Evolutionary conservation across 2,329 filamentous ascomycete species (phyloP).

Genomic region (Curvularia verruculosa): DNA sequence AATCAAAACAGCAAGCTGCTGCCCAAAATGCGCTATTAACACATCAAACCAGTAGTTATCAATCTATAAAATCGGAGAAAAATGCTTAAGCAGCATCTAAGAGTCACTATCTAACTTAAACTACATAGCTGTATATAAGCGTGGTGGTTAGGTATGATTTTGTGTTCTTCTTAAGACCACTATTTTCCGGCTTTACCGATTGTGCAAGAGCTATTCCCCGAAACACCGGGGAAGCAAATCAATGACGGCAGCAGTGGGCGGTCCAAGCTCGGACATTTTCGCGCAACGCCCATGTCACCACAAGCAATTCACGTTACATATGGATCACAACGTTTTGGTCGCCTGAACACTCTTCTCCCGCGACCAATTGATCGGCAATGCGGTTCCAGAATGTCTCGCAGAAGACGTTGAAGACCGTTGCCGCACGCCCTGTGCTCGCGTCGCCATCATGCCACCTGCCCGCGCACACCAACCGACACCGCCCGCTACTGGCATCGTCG

Average conservation of each 20-base stretch:
- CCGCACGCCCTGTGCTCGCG: slow-evolving; percentile 25
- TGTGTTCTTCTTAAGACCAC: too few relatives aligned
- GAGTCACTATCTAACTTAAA: too few relatives aligned
- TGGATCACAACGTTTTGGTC: slow-evolving; percentile 10
- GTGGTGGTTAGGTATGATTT: too few relatives aligned
- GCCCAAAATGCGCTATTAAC: too few relatives aligned
- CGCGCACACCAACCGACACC: slow-evolving; percentile 1
- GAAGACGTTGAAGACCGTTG: slow-evolving; percentile 40
- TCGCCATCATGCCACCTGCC: slow-evolving; percentile 20
- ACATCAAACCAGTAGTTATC: too few relatives aligned
- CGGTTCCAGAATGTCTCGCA: slow-evolving; percentile 44
- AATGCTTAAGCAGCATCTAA: too few relatives aligned
- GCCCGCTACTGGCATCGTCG: slow-evolving; percentile 26
- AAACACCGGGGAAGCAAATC: slow-evolving; percentile 7
- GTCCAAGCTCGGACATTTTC: slow-evolving; percentile 19
- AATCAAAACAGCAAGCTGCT: too few relatives aligned
- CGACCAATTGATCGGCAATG: slow-evolving; percentile 43
- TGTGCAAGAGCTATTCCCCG: background rate
- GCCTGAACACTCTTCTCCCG: slow-evolving; percentile 6
- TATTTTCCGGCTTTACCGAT: too few relatives aligned
- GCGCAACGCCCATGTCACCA: background rate
- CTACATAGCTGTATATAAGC: too few relatives aligned
- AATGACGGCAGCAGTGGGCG: slow-evolving; percentile 17
- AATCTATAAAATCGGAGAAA: too few relatives aligned
- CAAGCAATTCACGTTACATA: slow-evolving; percentile 1